Conservation (phyloP, 139 green algal species). For the Chlorella sp. region DNA sequence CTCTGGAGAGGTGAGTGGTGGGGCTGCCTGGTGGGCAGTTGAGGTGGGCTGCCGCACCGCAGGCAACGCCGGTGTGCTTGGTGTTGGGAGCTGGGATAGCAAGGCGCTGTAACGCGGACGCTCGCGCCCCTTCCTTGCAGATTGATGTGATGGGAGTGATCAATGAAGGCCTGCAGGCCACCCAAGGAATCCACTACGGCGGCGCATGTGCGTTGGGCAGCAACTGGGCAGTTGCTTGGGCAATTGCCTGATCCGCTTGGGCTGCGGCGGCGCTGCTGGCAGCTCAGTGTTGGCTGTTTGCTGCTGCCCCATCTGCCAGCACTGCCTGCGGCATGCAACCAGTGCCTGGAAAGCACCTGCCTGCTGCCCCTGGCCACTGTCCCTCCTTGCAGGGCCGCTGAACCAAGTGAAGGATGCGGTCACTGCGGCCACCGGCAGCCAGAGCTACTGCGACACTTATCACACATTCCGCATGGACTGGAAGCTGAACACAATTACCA, state of each 20-base stretch:
- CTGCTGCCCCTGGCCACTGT: too few species aligned
- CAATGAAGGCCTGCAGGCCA: not conserved
- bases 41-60: too few species aligned
- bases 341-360: too few species aligned
- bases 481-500: not conserved
- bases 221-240: too few species aligned
- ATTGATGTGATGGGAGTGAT: constrained; percentile 1
- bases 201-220: not conserved
- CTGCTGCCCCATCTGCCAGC: too few species aligned
- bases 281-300: too few species aligned
- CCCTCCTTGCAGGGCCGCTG: not conserved
- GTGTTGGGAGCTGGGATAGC: too few species aligned
- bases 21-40: not conserved
- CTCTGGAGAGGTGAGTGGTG: not conserved
- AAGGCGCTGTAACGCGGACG: not conserved
- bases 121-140: not conserved
- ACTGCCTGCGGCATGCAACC: too few species aligned
- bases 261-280: too few species aligned
- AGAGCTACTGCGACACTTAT: not conserved
- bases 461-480: not conserved
- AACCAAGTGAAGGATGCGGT: not conserved
- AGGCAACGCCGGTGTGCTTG: too few species aligned
- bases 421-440: not conserved
- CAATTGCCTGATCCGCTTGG: too few species aligned
- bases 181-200: not conserved